Evolutionary conservation across 352 stramenopile genomes (phyloP), one percentile per base, ranked within the genome.

Genomic region (Aphanomyces invadans): DNA sequence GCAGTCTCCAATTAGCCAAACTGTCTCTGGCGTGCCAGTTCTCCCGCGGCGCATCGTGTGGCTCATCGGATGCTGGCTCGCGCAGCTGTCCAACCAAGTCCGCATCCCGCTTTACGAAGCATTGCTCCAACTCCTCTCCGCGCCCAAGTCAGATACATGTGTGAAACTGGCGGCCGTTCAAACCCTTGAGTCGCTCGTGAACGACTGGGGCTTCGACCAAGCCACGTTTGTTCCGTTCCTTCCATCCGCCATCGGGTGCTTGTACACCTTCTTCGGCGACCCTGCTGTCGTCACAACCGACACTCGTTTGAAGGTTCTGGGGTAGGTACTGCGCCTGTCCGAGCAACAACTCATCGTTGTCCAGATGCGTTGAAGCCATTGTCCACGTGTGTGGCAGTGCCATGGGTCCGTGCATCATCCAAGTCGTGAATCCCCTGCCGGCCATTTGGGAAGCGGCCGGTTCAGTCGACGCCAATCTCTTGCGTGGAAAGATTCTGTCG

Each of bases 11-110:
- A 26, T 51, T 17, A 66, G 23, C 7, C 36, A 67, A 29, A 81
- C 70, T 2, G 60, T 83, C 38, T 70, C 71, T 17, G 74, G 74
- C 17, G 69, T 89, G 21, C 86, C 86, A 5, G 79, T 95, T 48
- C 75, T 95, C 26, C 75, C 73, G 7, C 87, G 77, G 38, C 81
- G 86, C 19, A 83, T 92, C 61, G 77, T 95, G 59, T 95, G 86
- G 85, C 84, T 95, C 26, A 78, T 92, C 29, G 89, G 81, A 59
- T 93, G 86, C 68, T 95, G 85, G 84, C 72, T 95, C 55, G 86
- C 84, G 5, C 85, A 95, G 71, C 64, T 93, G 19, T 88, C 77
- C 7, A 74, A 75, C n/a, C 72, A 69, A 21, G 76, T 93, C 5
- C 78, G 83, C 4, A 74, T 81, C n/a, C 77, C 81, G 54, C 75